Base-by-base conservation (phyloP, 2,329 filamentous ascomycete genomes). In the Leptographium wingfieldii region DNA sequence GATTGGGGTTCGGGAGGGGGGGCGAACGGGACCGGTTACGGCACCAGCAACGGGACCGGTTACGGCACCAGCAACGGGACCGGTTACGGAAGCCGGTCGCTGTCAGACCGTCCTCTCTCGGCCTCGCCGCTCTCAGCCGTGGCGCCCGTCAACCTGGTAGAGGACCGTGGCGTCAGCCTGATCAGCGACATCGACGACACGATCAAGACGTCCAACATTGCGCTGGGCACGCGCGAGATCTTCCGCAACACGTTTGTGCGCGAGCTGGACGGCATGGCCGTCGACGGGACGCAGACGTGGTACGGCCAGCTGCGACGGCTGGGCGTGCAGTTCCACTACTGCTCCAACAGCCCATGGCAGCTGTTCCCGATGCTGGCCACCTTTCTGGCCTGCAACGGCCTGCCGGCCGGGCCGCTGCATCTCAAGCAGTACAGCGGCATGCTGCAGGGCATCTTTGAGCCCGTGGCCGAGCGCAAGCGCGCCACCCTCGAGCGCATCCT, bases 311-410 rank as follows among this genome's bases (percentile, higher is more conserved):
- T 99, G 73, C 80, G 87, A 48, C 78, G 84, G 25, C 83, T 92
- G 74, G 91, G 92, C 22, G 92, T 97, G 29, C 83, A 85, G 66
- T 81, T 99, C 58, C 95, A 99, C 70, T 99, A 99, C 71, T 95
- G 96, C 65, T 99, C 94, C n/a, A 99, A 99, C 72, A 95, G 92
- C 57, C 94, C 94, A 0, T 99, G 95, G 95, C 95, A 99, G 70
- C 80, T 99, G 7, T 99, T 90, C 67, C 94, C 94, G 0, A 84
- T 97, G 2, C 76, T 99, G 12, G 87, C 89, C 5, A 90, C 83
- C 58, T 99, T 88, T 70, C 95, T 97, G 71, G 84, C 85, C 64
- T 73, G 87, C 49, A 88, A 88, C 7, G 88, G 88, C 1, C 75
- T 99, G 1, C 94, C 94, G 0, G 82, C 82, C 0, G 95, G 94